Evolutionary conservation across 2,329 filamentous ascomycete genomes (phyloP), one percentile per base, ranked within the genome.

Genomic region (Pseudogymnoascus sp.): DNA sequence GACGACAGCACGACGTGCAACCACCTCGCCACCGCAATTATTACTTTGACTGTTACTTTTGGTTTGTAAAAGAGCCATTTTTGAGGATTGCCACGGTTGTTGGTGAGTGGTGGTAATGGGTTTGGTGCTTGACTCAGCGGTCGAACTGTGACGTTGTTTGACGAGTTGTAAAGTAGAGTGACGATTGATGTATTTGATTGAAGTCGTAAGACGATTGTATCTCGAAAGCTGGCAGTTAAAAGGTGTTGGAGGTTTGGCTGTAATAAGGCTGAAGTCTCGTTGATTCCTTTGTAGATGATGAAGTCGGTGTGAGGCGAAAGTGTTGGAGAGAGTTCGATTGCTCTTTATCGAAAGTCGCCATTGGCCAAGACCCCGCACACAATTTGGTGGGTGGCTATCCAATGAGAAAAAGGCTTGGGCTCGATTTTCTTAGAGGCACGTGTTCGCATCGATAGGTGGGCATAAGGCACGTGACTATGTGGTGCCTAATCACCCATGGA

Each of bases 21-120:
- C 73, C 78, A 76, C 80, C 77, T 80, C 79, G 79, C 78, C 82
- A 81, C 85, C 85, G 82, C 85, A 84, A 83, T 86, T 90, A 86
- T 82, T 89, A 90, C 86, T 89, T 87, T 83, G 86, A 82, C 62
- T 70, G 67, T 69, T 65, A 68, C 63, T 72, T 63, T 71, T 65
- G 59, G 68, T 72, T 71, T 68, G 72, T 68, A 67, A 70, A 68
- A 71, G 70, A 63, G 72, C 67, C 72, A 74, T 74, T 72, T 59
- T 62, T 53, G 63, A 65, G 35, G 65, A 66, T 71, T 70, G 71
- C 71, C 71, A 74, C 67, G 67, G 64, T 71, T 72, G 70, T 53
- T 33, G 37, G 31, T 62, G 13, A 19, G 50, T 56, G 50, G 29
- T 56, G 47, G 26, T 56, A 56, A 33, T 16, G 6, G 50, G 50